Evolutionary conservation across 2,329 filamentous ascomycete species (phyloP).

Genomic region (Calonectria pauciramosa): DNA sequence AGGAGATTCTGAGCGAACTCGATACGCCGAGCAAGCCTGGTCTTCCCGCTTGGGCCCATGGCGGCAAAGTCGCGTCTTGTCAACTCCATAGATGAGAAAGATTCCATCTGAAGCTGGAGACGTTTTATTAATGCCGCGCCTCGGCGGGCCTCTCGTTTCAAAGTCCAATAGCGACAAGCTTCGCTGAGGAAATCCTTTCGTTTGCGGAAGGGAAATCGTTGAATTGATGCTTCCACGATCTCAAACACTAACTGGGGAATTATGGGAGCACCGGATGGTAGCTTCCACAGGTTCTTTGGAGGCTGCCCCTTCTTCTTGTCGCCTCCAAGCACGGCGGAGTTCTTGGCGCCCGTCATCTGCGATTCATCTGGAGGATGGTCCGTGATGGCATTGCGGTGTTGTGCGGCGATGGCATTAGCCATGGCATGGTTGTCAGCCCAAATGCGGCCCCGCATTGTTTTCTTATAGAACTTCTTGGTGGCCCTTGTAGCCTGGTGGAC

Average conservation of each 20-base stretch:
- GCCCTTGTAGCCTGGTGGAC: constrained; percentile 85
- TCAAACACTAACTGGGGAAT: constrained; percentile 92
- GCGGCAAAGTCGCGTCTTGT: constrained; percentile 95
- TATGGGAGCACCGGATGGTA: constrained; percentile 94
- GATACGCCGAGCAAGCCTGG: constrained; percentile 84
- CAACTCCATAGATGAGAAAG: constrained; percentile 97
- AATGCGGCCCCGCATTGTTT: constrained; percentile 87
- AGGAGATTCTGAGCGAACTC: constrained; percentile 86
- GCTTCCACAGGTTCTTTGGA: constrained; percentile 76
- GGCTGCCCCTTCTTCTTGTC: constrained; percentile 76
- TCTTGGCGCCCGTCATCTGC: constrained; percentile 86
- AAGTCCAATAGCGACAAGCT: constrained; percentile 96
- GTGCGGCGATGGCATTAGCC: constrained; percentile 84
- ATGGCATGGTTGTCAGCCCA: constrained; percentile 94
- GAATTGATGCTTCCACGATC: constrained; percentile 85
- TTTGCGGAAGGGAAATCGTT: constrained; percentile 84
- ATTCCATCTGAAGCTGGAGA: constrained; percentile 93
- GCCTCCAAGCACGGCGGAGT: constrained; percentile 80
- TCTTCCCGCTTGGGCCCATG: constrained; percentile 88
- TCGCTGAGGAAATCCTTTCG: constrained; percentile 94
- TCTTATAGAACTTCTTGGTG: constrained; percentile 90
- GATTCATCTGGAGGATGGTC: constrained; percentile 84
- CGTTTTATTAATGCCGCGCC: constrained; percentile 94
- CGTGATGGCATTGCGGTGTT: constrained; percentile 73
- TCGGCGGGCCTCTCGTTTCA: constrained; percentile 93